A percentile compares a stretch with the other conserved stretches of the same genome.
phyloP scores from a whole-genome alignment of 805 yeast genomes.

The Barnettozyma vustinii region DNA sequence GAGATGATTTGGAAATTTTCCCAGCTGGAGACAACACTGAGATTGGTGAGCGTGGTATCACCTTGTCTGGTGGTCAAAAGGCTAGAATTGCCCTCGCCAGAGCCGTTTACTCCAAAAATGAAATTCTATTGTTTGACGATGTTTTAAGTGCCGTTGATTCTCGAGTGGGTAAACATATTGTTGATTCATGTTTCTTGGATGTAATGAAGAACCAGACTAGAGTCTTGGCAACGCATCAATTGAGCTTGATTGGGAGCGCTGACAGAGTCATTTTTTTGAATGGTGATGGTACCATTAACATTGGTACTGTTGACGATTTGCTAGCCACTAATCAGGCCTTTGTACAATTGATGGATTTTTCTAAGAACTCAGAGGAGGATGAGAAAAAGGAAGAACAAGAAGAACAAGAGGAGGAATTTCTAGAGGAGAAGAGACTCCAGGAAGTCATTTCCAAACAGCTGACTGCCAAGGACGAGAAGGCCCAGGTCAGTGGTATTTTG shows the following conservation, averaged over 20 bases:
- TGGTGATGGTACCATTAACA: slow-evolving; percentile 51
- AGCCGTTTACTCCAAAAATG: slow-evolving; percentile 59
- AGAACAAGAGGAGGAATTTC: slow-evolving; percentile 27
- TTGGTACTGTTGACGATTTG: slow-evolving; percentile 54
- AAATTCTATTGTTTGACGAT: slow-evolving; percentile 64
- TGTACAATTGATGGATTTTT: slow-evolving; percentile 41
- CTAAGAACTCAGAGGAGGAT: slow-evolving; percentile 26
- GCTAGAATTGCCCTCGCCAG: slow-evolving; percentile 68
- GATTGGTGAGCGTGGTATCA: slow-evolving; percentile 74
- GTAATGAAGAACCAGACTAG: slow-evolving; percentile 50
- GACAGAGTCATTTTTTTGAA: slow-evolving; percentile 58
- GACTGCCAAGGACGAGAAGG: slow-evolving; percentile 15
- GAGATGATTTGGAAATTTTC: slow-evolving; percentile 50
- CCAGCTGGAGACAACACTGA: slow-evolving; percentile 67
- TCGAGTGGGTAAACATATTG: slow-evolving; percentile 65
- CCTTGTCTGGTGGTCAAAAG: slow-evolving; percentile 76
- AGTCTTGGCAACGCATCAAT: slow-evolving; percentile 72
- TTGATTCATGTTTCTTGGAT: slow-evolving; percentile 54
- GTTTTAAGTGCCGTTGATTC: slow-evolving; percentile 77
- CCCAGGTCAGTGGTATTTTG: slow-evolving; percentile 29
- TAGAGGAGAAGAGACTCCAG: slow-evolving; percentile 18
- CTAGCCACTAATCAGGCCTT: slow-evolving; percentile 37
- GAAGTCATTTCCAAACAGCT: slow-evolving; percentile 18
- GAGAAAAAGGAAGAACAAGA: slow-evolving; percentile 24
- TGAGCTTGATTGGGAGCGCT: slow-evolving; percentile 57